A percentile compares a stretch with the other conserved stretches of the same genome.
These are phyloP conservation scores for Penicillium frequentans DNA, from an alignment of 2,329 filamentous ascomycete genomes.

Conservation along the genomic window DNA sequence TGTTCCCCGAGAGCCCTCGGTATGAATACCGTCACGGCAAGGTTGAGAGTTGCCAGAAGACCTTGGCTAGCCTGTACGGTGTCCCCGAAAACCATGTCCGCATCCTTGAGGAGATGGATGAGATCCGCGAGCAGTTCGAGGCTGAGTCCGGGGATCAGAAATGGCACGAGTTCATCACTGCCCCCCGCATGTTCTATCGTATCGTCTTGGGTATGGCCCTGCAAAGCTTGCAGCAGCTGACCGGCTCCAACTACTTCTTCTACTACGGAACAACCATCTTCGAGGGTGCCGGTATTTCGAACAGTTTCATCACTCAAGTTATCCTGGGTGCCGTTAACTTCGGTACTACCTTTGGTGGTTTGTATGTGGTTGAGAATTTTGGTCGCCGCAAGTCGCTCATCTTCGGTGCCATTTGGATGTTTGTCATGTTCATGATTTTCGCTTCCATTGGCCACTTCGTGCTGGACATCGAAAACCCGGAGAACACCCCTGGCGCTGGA, in stretches of 20 bases:
- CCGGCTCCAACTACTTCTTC: conserved; percentile 49
- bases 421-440: conserved; percentile 65
- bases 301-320: conserved; percentile 64
- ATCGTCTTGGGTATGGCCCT: conserved; percentile 43
- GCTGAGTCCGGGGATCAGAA: conserved; percentile 46
- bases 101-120: conserved; percentile 54
- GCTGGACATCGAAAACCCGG: conserved; percentile 39
- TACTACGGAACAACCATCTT: conserved; percentile 60
- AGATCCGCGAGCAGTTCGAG: conserved; percentile 59
- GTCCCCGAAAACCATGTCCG: conserved; percentile 55
- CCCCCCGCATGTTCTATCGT: conserved; percentile 48
- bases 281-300: conserved; percentile 62
- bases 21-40: conserved; percentile 59
- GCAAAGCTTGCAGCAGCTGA: conserved; percentile 47
- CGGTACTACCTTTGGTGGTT: conserved; percentile 62
- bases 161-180: conserved; percentile 47
- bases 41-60: conserved; percentile 51
- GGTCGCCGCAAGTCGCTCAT: conserved; percentile 69
- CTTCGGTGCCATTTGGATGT: conserved; percentile 66
- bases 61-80: conserved; percentile 57
- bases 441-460: conserved; percentile 55
- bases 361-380: conserved; percentile 68
- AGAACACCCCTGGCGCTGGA: conserved; percentile 51
- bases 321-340: conserved; percentile 69
- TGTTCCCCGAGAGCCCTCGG: conserved; percentile 59